A percentile compares a stretch with the other conserved stretches of the same genome.
Evolutionary conservation across 2,329 filamentous ascomycete genomes (phyloP).

Genomic region (Fusarium humuli): DNA sequence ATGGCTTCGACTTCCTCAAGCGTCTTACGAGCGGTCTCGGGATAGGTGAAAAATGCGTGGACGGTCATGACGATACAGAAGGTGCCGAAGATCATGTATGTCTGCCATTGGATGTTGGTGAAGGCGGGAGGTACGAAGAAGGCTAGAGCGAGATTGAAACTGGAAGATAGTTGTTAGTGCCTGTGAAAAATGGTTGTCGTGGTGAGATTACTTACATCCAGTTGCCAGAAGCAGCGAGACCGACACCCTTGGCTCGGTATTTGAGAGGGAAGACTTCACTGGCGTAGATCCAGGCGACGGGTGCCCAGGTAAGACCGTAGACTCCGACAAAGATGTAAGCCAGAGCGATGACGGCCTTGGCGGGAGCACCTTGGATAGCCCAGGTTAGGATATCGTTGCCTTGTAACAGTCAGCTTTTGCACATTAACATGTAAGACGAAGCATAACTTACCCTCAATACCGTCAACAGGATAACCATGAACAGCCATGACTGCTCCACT

Average conservation of each 20-base stretch:
- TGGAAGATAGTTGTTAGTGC: background rate
- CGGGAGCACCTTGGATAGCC: constrained; percentile 57
- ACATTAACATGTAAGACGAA: rapidly evolving
- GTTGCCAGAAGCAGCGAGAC: constrained; percentile 61
- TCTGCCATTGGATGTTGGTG: constrained; percentile 60
- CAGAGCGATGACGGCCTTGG: constrained; percentile 63
- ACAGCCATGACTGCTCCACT: constrained; percentile 63
- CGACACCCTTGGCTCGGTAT: constrained; percentile 65
- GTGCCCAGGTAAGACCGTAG: constrained; percentile 58
- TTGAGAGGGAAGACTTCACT: constrained; percentile 65
- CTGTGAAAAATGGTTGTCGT: rapidly evolving
- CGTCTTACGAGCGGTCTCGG: constrained; percentile 60
- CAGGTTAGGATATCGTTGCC: constrained; percentile 61
- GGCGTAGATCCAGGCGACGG: constrained; percentile 66
- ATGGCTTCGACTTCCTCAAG: constrained; percentile 42
- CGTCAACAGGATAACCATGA: constrained; percentile 58
- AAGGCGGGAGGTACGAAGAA: constrained; percentile 55
- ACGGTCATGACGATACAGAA: constrained; percentile 57
- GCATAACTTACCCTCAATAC: constrained; percentile 50
- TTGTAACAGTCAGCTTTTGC: constrained; percentile 18
- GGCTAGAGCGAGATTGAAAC: constrained; percentile 56
- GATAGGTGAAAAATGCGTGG: constrained; percentile 65
- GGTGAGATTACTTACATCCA: constrained; percentile 50
- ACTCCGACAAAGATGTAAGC: constrained; percentile 60
- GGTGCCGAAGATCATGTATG: constrained; percentile 59